Evolutionary conservation across 768 basidiomycete genomes (phyloP), one percentile per base, ranked within the genome.

Genomic region (Pisolithus microcarpus): DNA sequence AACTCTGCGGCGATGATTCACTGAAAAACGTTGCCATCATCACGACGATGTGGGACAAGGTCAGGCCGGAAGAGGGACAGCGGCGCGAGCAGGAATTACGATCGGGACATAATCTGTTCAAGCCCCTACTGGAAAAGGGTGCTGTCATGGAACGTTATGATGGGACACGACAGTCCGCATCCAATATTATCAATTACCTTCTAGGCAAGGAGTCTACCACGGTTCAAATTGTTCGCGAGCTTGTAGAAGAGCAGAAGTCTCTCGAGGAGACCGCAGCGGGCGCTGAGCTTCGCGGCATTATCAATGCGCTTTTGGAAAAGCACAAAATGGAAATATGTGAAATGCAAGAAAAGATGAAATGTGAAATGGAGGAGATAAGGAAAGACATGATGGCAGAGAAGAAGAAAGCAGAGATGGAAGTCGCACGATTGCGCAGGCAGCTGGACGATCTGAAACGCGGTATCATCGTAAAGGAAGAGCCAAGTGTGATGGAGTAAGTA

Each of bases 21-120:
- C 46, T 62, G 23, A 53, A 55, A 21, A 63, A 68, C 37, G 63
- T 71, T 4, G 48, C 67, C 21, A 56, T 72, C 7, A 61, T 61
- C 23, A 68, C 70, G 1, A 69, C 70, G 11, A 69, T 67, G 63
- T 72, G 69, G 70, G 62, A 62, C 46, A 57, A 52, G 10, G 50
- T 63, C 15, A 52, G 49, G 1, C 21, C 37, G n/a, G 52, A 46
- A 4, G 53, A 52, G 7, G 69, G 61, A 15, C 39, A 53, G 23
- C 38, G 43, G 21, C 61, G 71, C 16, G 69, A 68, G 43, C 36
- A 50, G 16, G 56, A 70, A 47, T 59, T 72, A 26, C 47, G 52
- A 43, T 23, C 19, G 40, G 18, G 8, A 9, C 11, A 23, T 42
- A 42, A 19, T 23, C 18, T 23, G 19, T 42, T 42, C 40, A 42